phyloP scores from a whole-genome alignment of 1,284 basidiomycete genomes.

The Ceratobasidium papillatum region DNA sequence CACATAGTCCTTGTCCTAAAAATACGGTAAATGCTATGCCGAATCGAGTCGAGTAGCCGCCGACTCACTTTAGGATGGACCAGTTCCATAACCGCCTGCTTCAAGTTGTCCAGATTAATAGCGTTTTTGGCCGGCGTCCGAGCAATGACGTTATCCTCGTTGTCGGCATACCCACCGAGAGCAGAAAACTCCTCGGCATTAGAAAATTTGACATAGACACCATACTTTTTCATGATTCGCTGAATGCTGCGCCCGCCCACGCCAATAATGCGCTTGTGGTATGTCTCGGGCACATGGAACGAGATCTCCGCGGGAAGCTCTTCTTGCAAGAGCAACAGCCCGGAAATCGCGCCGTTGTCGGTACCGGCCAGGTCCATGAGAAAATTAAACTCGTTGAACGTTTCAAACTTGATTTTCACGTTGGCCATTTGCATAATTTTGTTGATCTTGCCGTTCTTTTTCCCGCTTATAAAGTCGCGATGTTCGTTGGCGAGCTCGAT shows the following conservation, averaged over 20 bases:
- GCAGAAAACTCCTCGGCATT: constrained; percentile 98
- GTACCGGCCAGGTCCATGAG: constrained; percentile 92
- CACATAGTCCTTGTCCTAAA: constrained; percentile 94
- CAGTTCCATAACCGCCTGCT: constrained; percentile 96
- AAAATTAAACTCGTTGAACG: constrained; percentile 99
- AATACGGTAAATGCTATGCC: constrained; percentile 35
- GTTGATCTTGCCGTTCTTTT: constrained; percentile 99
- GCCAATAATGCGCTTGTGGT: constrained; percentile 99
- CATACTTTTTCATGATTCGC: constrained; percentile 99
- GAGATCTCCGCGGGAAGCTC: constrained; percentile 99
- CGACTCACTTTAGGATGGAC: constrained; percentile 88
- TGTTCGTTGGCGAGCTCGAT: constrained; percentile 98
- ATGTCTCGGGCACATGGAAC: constrained; percentile 98
- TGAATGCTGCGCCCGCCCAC: constrained; percentile 99
- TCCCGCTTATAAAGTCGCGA: constrained; percentile 97
- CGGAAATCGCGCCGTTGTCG: constrained; percentile 84
- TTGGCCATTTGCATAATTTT: constrained; percentile 97
- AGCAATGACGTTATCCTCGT: constrained; percentile 98
- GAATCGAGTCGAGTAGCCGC: not conserved
- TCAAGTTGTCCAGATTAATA: constrained; percentile 93
- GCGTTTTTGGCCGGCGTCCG: constrained; percentile 98
- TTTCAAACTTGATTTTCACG: constrained; percentile 99
- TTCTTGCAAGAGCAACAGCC: constrained; percentile 90
- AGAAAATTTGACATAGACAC: constrained; percentile 99
- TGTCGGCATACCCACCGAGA: constrained; percentile 94